Conservation (phyloP, 108 stramenopile genomes). For the Fragilariopsis cylindrus region DNA sequence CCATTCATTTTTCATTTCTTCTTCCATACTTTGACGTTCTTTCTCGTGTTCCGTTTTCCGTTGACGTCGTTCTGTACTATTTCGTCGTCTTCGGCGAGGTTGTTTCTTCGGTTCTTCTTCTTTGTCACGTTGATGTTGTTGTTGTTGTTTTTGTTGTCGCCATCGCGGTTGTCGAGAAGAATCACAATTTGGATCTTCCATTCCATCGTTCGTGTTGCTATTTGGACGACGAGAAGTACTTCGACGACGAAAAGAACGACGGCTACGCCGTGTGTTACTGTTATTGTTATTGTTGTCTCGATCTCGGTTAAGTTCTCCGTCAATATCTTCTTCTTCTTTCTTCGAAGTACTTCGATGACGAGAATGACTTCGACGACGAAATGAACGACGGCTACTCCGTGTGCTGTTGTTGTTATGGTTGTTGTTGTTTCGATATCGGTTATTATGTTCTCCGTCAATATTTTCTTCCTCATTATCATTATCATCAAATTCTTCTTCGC, state of each 20-base stretch:
- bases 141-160: too few species aligned
- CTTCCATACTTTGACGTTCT: constrained; percentile 3
- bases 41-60: background rate
- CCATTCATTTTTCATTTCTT: constrained; percentile 11
- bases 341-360: background rate
- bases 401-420: background rate
- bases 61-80: constrained; percentile 1
- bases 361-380: background rate
- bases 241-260: background rate
- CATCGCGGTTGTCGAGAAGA: too few species aligned
- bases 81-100: background rate
- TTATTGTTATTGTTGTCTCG: too few species aligned
- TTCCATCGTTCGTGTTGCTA: background rate
- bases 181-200: background rate
- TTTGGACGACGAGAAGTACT: background rate
- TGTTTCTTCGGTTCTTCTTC: background rate
- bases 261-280: too few species aligned
- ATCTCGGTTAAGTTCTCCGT: too few species aligned
- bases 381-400: constrained; percentile 5
- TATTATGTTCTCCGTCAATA: background rate
- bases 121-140: too few species aligned
- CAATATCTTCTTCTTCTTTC: background rate
- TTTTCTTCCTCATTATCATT: background rate
- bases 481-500: constrained; percentile 2
- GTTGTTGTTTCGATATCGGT: background rate